Evolutionary conservation across 345 rosid genomes (phyloP).

Genomic region (Erodium maritimum): DNA sequence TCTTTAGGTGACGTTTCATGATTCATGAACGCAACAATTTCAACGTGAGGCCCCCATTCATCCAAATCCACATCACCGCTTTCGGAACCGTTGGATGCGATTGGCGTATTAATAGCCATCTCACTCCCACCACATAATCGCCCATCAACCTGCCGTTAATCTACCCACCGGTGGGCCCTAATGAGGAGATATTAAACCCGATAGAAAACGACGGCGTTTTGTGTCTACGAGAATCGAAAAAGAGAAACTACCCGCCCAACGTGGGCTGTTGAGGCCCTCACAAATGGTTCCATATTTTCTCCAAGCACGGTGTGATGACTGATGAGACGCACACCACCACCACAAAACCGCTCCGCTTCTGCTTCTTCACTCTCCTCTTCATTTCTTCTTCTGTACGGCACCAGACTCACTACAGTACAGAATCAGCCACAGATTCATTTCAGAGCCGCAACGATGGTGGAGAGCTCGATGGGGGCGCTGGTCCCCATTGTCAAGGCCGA

Average conservation of each 20-base stretch:
- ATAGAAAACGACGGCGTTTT: background rate
- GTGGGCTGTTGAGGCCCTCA: background rate
- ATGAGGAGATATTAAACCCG: too few species aligned
- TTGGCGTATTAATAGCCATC: background rate
- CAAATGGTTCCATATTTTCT: background rate
- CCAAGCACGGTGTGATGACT: background rate
- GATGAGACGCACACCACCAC: too few species aligned
- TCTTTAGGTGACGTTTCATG: too few species aligned
- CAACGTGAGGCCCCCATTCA: background rate
- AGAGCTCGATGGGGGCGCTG: slow-evolving; percentile 15
- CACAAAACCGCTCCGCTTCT: background rate
- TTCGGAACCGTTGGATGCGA: background rate
- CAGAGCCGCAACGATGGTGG: slow-evolving; percentile 14
- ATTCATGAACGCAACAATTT: too few species aligned
- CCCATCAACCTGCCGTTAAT: background rate
- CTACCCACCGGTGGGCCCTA: background rate
- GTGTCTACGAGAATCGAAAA: background rate
- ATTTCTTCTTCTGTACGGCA: too few species aligned
- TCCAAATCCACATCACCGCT: background rate
- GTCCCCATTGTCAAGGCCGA: slow-evolving; percentile 22
- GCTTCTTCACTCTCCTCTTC: background rate
- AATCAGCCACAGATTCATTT: background rate
- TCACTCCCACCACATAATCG: background rate
- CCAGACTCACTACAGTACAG: background rate
- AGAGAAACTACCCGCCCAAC: background rate